These are phyloP conservation scores for Penicillium coffeae DNA, from an alignment of 495 filamentous ascomycete species.

Conservation along the genomic window DNA sequence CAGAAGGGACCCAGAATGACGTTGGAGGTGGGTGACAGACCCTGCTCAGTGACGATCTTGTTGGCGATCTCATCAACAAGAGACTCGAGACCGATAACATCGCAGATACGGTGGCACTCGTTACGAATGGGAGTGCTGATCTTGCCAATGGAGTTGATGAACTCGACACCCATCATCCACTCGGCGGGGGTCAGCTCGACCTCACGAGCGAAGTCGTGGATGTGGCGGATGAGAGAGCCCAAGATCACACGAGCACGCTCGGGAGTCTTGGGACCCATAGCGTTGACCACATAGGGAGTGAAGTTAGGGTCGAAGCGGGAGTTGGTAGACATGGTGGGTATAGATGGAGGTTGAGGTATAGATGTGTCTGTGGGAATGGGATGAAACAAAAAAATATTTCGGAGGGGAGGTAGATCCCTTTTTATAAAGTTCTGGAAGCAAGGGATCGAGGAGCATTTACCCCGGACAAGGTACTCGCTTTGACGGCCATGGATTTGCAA, in stretches of 20 bases:
- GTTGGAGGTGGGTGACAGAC: constrained; percentile 69
- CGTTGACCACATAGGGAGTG: constrained; percentile 68
- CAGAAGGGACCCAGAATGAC: constrained; percentile 87
- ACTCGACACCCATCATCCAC: constrained; percentile 74
- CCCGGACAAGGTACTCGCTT: neutral
- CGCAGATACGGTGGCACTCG: constrained; percentile 74
- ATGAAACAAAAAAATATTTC: neutral
- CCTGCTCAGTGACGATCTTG: constrained; percentile 68
- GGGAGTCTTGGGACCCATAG: constrained; percentile 70
- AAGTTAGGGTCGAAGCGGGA: constrained; percentile 67
- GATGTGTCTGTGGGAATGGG: neutral
- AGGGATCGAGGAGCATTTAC: neutral
- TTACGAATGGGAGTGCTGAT: constrained; percentile 59
- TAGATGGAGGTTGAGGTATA: neutral
- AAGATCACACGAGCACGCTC: constrained; percentile 64
- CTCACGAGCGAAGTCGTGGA: constrained; percentile 82
- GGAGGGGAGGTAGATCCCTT: neutral
- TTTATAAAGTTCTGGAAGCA: no score
- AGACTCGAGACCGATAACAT: constrained; percentile 78
- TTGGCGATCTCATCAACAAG: constrained; percentile 83
- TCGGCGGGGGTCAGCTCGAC: constrained; percentile 75
- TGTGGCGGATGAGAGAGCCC: constrained; percentile 63
- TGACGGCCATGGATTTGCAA: neutral
- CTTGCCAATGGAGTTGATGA: constrained; percentile 50
- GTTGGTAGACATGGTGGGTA: constrained; percentile 29